These are phyloP conservation scores for Quercus tomentella DNA, from an alignment of 331 rosid species.

Conservation along the genomic window DNA sequence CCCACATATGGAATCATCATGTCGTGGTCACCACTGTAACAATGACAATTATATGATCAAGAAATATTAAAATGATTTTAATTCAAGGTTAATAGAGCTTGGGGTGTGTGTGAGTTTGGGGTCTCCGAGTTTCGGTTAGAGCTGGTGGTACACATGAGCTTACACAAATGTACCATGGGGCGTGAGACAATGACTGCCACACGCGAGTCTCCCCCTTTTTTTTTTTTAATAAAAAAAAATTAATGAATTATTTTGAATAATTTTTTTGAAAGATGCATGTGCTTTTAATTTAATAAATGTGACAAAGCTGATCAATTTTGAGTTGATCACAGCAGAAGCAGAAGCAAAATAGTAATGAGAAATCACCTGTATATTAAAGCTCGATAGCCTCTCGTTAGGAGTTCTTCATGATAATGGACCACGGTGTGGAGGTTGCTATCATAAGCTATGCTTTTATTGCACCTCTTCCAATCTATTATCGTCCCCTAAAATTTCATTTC, in stretches of 20 bases:
- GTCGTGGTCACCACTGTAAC: slow-evolving; percentile 14
- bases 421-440: neutral
- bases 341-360: neutral
- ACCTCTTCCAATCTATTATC: slow-evolving; percentile 11
- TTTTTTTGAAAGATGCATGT: no score
- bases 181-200: no score
- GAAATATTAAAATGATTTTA: neutral
- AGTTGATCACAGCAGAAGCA: no score
- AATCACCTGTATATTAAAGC: slow-evolving; percentile 10
- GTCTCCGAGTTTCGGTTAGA: no score
- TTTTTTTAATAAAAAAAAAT: no score
- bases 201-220: fast-evolving
- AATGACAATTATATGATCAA: neutral
- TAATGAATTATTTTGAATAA: no score
- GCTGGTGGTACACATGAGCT: no score
- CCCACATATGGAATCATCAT: slow-evolving; percentile 15
- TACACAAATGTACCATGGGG: no score
- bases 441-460: slow-evolving; percentile 9
- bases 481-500: slow-evolving; percentile 7
- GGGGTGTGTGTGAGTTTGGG: no score
- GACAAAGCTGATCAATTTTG: no score
- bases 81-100: no score
- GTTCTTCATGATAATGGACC: slow-evolving; percentile 1
- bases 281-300: no score
- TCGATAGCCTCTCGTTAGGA: neutral